A percentile compares a stretch with the other conserved stretches of the same genome.
Conservation (phyloP, 768 basidiomycete genomes). For the Boletus subcaerulescens region DNA sequence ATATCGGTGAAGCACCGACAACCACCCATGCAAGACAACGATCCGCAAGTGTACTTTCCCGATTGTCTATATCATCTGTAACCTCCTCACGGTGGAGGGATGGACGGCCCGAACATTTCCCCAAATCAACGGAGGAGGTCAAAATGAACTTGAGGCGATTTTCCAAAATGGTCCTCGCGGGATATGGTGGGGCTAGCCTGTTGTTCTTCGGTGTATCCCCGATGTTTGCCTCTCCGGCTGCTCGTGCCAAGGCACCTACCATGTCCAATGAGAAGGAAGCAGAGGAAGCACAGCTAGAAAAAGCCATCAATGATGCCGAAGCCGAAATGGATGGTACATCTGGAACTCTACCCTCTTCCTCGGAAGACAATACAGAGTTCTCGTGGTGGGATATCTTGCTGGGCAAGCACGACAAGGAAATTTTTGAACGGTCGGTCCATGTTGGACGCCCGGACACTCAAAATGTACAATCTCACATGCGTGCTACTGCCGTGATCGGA, state of each 20-base stretch:
- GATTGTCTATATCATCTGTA: constrained; percentile 28
- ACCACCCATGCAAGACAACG: constrained; percentile 30
- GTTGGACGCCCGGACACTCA: constrained; percentile 14
- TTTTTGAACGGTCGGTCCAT: constrained; percentile 64
- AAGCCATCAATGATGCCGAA: constrained; percentile 70
- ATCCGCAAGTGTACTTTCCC: constrained; percentile 27
- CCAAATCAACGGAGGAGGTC: constrained; percentile 45
- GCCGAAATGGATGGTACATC: constrained; percentile 47
- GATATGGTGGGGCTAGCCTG: constrained; percentile 79
- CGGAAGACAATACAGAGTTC: constrained; percentile 38
- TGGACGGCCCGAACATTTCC: constrained; percentile 17
- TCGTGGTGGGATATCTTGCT: constrained; percentile 85
- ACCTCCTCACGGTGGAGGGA: constrained; percentile 26
- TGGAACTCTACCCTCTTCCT: constrained; percentile 29
- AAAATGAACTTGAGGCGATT: constrained; percentile 71
- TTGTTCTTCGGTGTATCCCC: constrained; percentile 74
- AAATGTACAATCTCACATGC: constrained; percentile 39
- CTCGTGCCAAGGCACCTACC: constrained; percentile 25
- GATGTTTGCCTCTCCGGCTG: constrained; percentile 25
- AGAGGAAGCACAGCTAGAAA: constrained; percentile 61
- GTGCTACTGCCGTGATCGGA: constrained; percentile 61
- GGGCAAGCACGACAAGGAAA: constrained; percentile 80
- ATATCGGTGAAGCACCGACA: constrained; percentile 63
- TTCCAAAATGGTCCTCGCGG: constrained; percentile 80
- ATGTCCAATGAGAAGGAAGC: constrained; percentile 41